Conservation (phyloP, 108 stramenopile species). For the Skeletonema costatum region DNA sequence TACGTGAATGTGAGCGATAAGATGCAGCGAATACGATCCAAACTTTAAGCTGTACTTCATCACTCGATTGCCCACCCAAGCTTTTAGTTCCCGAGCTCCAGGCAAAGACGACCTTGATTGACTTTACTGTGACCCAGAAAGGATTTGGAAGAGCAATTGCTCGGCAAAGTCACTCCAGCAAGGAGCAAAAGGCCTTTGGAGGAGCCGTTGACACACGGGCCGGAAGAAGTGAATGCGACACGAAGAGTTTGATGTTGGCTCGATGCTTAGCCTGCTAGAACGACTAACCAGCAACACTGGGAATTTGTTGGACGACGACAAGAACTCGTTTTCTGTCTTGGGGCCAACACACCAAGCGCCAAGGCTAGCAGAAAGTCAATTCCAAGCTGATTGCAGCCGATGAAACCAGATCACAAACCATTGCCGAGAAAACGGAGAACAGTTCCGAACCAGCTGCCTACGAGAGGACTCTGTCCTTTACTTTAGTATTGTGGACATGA, state of each 20-base stretch:
- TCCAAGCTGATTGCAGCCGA: slow-evolving; percentile 85
- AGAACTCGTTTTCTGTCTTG: slow-evolving; percentile 86
- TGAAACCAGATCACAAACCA: slow-evolving; percentile 82
- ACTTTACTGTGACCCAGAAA: slow-evolving; percentile 92
- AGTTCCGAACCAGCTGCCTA: slow-evolving; percentile 91
- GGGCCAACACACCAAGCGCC: slow-evolving; percentile 91
- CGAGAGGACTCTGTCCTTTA: slow-evolving; percentile 89
- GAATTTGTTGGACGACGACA: slow-evolving; percentile 90
- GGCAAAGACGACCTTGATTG: slow-evolving; percentile 93
- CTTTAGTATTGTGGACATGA: slow-evolving; percentile 92
- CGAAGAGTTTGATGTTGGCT: slow-evolving; percentile 80
- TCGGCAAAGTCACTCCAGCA: slow-evolving; percentile 90
- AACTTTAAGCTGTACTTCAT: slow-evolving; percentile 89
- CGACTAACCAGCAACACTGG: slow-evolving; percentile 87
- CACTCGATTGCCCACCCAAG: slow-evolving; percentile 87
- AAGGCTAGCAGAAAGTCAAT: slow-evolving; percentile 91
- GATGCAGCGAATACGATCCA: slow-evolving; percentile 88
- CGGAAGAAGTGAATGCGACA: slow-evolving; percentile 92
- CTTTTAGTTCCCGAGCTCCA: slow-evolving; percentile 92
- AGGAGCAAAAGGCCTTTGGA: slow-evolving; percentile 93
- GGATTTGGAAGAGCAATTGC: slow-evolving; percentile 92
- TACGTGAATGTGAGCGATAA: slow-evolving; percentile 87
- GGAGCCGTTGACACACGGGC: slow-evolving; percentile 90
- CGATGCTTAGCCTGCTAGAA: slow-evolving; percentile 84
- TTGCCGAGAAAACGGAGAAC: slow-evolving; percentile 93